Evolutionary conservation across 345 rosid genomes (phyloP), one percentile per base, ranked within the genome.

Genomic region (Gossypium arboreum): DNA sequence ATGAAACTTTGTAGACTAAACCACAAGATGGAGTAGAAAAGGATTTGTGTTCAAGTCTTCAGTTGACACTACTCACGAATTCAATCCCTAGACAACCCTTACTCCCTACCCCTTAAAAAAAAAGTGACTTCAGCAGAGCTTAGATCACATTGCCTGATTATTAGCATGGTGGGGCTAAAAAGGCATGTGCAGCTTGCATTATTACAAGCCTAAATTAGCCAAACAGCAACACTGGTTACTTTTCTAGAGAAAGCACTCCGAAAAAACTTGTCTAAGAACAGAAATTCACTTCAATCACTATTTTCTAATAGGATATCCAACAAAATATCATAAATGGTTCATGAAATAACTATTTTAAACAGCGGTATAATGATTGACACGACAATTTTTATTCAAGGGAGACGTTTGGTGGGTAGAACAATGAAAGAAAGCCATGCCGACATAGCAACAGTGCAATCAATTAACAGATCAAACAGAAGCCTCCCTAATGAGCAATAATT

Each of bases 391-490:
- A 70, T 51, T 58, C 66, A 58, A 72, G 51, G 55, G 52, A 44
- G 41, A 58, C 24, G 56, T 22, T 44, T 24, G 43, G 67, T 43
- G 34, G 75, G 65, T 43, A 59, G 54, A 72, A 58, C 66, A 58
- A 34, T 5, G 22, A 44, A 72, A 58, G 39, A 61, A 72, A 12
- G 39, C 1, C 55, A 63, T 56, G 44, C 68, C 58, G 3, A 29
- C 6, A 45, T 71, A 75, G 59, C 72, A 63, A 59, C 55, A 12
- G 9, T 27, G 25, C 57, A 73, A 56, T 56, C 62, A 71, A 56
- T n/a, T 75, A 34, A 47, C 29, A 75, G 25, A 20, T 61, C 50
- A 55, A 75, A 51, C 58, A 68, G 71, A 74, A 39, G 57, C 51
- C 45, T 43, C 39, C 27, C 15, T 25, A 29, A 70, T 27, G 7